Percentiles rank a stretch among this genome's conserved stretches.
These are phyloP conservation scores for Lecanosticta acicola DNA, from an alignment of 2,329 filamentous ascomycete genomes.

Conservation along the genomic window DNA sequence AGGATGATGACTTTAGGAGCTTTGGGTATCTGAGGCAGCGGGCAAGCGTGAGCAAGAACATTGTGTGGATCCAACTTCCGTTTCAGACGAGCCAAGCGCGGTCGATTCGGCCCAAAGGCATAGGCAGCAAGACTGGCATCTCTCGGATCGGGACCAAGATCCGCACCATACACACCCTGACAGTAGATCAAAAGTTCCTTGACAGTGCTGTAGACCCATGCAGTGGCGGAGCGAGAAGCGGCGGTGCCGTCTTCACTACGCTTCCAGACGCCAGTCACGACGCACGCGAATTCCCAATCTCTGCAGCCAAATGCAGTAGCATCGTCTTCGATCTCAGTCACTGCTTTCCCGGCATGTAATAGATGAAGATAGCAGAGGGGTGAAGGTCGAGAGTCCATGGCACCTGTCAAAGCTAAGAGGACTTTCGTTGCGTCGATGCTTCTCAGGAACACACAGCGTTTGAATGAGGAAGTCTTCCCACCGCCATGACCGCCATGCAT, in stretches of 20 bases:
- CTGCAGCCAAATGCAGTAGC: constrained; percentile 58
- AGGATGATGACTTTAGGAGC: constrained; percentile 50
- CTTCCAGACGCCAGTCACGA: constrained; percentile 58
- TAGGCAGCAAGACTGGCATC: constrained; percentile 47
- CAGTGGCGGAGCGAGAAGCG: constrained; percentile 35
- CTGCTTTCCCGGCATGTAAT: constrained; percentile 53
- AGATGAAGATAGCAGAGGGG: constrained; percentile 58
- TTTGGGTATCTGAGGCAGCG: constrained; percentile 39
- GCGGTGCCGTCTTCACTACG: constrained; percentile 48
- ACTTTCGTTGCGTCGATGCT: constrained; percentile 37
- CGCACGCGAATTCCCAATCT: constrained; percentile 60
- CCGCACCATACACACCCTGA: constrained; percentile 53
- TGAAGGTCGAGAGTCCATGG: constrained; percentile 47
- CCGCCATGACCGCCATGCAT: constrained; percentile 56
- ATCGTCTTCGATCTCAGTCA: constrained; percentile 41
- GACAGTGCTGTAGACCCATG: constrained; percentile 55
- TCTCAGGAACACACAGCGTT: constrained; percentile 58
- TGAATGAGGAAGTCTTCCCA: constrained; percentile 59
- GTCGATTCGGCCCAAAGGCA: constrained; percentile 54
- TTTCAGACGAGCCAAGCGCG: constrained; percentile 51
- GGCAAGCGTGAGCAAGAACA: constrained; percentile 45
- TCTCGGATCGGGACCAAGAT: constrained; percentile 58
- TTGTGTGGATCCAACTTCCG: constrained; percentile 41
- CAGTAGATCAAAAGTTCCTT: constrained; percentile 47
- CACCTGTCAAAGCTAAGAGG: constrained; percentile 37